A percentile compares a stretch with the other conserved stretches of the same genome.
These are phyloP conservation scores for Penstemon eatonii DNA, from an alignment of 257 asterid species.

Conservation along the genomic window DNA sequence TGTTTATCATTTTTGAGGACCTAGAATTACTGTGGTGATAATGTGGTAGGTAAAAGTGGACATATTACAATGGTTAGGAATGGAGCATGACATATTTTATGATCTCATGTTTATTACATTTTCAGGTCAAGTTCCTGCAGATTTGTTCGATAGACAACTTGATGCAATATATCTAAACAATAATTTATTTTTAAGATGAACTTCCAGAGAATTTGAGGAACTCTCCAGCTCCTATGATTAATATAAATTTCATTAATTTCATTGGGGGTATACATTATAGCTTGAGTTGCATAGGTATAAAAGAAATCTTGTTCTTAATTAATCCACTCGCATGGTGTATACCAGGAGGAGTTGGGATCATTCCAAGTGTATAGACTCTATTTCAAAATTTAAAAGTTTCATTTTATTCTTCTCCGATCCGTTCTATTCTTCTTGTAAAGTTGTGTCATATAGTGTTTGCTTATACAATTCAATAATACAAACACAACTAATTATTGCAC, in stretches of 20 bases:
- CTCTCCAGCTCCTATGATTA: conserved; percentile 84
- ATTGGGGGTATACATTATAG: conserved; percentile 70
- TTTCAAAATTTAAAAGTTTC: too few species aligned
- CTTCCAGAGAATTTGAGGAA: conserved; percentile 69
- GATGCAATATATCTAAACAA: conserved; percentile 81
- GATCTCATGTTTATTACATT: conserved; percentile 77
- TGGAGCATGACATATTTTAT: conserved; percentile 32
- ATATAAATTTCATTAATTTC: conserved; percentile 66
- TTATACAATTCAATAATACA: too few species aligned
- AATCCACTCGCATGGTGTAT: conserved; percentile 83
- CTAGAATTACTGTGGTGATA: too few species aligned
- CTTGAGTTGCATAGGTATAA: conserved; percentile 61
- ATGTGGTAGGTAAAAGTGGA: too few species aligned
- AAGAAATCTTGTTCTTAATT: conserved; percentile 71
- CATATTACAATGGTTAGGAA: too few species aligned
- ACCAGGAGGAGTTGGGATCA: conserved; percentile 67
- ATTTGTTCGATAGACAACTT: conserved; percentile 61
- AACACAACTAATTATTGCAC: too few species aligned
- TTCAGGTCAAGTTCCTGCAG: conserved; percentile 65
- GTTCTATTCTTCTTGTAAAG: too few species aligned
- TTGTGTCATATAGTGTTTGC: too few species aligned
- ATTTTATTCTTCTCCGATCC: too few species aligned
- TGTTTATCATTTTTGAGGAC: too few species aligned
- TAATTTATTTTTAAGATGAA: conserved; percentile 62
- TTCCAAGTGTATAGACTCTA: too few species aligned